Percentiles rank a stretch among this genome's conserved stretches.
These are phyloP conservation scores for Talaromyces sp. DNA, from an alignment of 2,329 filamentous ascomycete genomes.

Conservation along the genomic window DNA sequence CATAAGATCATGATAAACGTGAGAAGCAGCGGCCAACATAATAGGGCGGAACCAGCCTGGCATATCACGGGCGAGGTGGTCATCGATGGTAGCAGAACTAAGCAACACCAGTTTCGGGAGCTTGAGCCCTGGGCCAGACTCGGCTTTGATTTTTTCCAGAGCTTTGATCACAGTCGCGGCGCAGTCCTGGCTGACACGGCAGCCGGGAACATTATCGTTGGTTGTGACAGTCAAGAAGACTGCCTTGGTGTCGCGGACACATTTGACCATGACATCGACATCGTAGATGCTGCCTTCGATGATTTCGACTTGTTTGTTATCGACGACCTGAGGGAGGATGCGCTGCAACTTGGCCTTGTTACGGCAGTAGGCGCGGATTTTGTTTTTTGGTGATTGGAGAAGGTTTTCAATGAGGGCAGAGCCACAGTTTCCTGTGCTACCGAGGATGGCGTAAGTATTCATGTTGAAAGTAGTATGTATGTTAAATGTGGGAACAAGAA, in stretches of 20 bases:
- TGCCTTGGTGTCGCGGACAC: slow-evolving; percentile 36
- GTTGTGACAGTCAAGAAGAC: slow-evolving; percentile 45
- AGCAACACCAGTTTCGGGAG: slow-evolving; percentile 47
- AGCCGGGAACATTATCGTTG: slow-evolving; percentile 49
- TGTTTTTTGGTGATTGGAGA: slow-evolving; percentile 24
- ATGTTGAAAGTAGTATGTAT: not conserved
- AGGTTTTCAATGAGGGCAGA: slow-evolving; percentile 43
- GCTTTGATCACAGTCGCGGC: slow-evolving; percentile 39
- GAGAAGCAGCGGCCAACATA: slow-evolving; percentile 21
- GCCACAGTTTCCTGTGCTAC: slow-evolving; percentile 49
- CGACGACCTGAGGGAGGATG: slow-evolving; percentile 34
- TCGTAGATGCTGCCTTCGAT: slow-evolving; percentile 48
- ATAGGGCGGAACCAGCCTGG: slow-evolving; percentile 22
- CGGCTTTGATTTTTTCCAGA: slow-evolving; percentile 11
- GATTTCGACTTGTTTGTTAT: slow-evolving; percentile 38
- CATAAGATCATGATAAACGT: slow-evolving; percentile 26
- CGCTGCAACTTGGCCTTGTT: slow-evolving; percentile 40
- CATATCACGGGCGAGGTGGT: slow-evolving; percentile 25
- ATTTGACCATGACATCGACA: slow-evolving; percentile 33
- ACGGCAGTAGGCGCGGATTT: slow-evolving; percentile 49
- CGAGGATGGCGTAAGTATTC: slow-evolving; percentile 44
- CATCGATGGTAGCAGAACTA: slow-evolving; percentile 41
- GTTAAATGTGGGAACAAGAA: not conserved
- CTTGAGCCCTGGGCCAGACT: slow-evolving; percentile 2
- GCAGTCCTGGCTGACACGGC: slow-evolving; percentile 39